Percentiles rank a stretch among this genome's conserved stretches.
phyloP scores from a whole-genome alignment of 176 grass and related monocot genomes.

The Dactylis glomerata region DNA sequence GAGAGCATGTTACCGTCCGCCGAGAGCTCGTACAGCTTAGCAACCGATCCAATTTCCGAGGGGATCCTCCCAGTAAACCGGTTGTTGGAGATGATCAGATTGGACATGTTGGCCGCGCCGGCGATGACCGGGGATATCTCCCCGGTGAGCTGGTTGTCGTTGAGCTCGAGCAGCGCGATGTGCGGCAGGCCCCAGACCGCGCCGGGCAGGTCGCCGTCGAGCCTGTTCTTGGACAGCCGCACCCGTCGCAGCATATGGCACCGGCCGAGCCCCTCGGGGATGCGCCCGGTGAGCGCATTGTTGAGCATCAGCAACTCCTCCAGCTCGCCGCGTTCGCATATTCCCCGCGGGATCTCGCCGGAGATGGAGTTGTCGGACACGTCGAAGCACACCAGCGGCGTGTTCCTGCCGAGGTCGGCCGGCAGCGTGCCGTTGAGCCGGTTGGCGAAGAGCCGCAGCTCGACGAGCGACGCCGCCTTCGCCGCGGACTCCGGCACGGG shows the following conservation, averaged over 20 bases:
- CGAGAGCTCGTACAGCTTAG: constrained; percentile 71
- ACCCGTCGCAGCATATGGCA: constrained; percentile 67
- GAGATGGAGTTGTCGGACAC: constrained; percentile 61
- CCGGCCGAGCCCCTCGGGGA: constrained; percentile 63
- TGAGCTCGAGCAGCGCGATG: constrained; percentile 70
- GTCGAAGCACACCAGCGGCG: constrained; percentile 62
- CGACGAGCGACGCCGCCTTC: constrained; percentile 38
- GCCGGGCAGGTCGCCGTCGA: constrained; percentile 56
- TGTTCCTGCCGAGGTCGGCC: constrained; percentile 45
- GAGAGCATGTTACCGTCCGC: constrained; percentile 68
- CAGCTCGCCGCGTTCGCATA: constrained; percentile 87
- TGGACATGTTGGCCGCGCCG: constrained; percentile 72
- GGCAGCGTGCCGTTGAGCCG: constrained; percentile 62
- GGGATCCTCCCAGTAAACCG: constrained; percentile 60
- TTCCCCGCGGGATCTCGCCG: constrained; percentile 61
- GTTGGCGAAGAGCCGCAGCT: constrained; percentile 75
- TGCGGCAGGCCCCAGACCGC: constrained; percentile 87
- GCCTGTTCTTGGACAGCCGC: constrained; percentile 58
- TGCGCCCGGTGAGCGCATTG: constrained; percentile 45
- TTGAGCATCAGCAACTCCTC: constrained; percentile 72
- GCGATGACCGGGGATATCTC: constrained; percentile 69
- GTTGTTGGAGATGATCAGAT: constrained; percentile 69
- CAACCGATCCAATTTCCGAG: constrained; percentile 57
- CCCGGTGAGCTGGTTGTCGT: constrained; percentile 55
- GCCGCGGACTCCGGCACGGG: constrained; percentile 40